Base-by-base conservation (phyloP, 352 stramenopile species). In the Globisporangium emineosum region DNA sequence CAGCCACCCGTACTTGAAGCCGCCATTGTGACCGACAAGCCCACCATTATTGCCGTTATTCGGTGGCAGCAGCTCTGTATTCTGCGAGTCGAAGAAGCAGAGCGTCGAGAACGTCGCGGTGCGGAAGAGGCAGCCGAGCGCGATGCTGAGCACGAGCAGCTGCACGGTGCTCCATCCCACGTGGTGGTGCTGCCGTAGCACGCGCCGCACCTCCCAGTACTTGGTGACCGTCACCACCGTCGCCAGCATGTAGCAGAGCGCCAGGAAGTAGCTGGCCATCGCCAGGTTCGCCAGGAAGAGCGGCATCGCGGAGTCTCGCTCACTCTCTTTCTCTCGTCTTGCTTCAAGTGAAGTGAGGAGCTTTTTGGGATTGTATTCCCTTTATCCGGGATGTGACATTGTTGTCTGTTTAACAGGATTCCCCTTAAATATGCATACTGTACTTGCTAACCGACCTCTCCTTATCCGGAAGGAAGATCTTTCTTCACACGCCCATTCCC, bases 211-310 rank as follows among this genome's bases (percentile, higher is more conserved):
- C 62, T 90, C 81, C 47, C 86, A 53, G 63, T 86, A 87, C 67
- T 93, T 92, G 60, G 81, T 93, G 37, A 85, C 66, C 7, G 83
- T 90, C 77, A 93, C 78, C 21, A 89, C 86, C 7, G 84, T 95
- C 60, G 81, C 77, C 29, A 95, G 72, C 62, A 89, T 88, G 72
- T 95, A 95, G 70, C 85, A 93, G 33, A 95, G 80, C 72, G 86
- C 86, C 70, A 95, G 72, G 63, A 95, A 95, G 72, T 93, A 95
- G 76, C 83, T 93, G 66, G 86, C 73, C 84, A 95, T 92, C 61
- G 83, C 86, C 68, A 95, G 70, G 70, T 93, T 93, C 52, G 81
- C 86, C n/a, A 95, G 81, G 72, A 95, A 95, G 27, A 95, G 79
- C 79, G 85, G 75, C 84, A 93, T 93, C 13, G 67, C 66, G 42